phyloP scores from a whole-genome alignment of 768 basidiomycete species.

The Auriculariales sp. region DNA sequence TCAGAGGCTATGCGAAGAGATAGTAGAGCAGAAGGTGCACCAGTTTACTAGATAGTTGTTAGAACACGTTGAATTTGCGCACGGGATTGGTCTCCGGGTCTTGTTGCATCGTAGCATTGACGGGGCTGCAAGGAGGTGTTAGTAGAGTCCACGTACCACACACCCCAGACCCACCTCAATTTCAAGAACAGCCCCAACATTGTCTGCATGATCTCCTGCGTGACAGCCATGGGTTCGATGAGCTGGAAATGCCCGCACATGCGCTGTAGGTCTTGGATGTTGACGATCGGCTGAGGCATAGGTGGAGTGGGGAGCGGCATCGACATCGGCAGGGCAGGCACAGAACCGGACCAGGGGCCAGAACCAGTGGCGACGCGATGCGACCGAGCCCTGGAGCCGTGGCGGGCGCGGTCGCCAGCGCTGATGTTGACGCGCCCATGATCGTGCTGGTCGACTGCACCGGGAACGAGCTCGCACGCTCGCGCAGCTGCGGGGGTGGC shows the following conservation, averaged over 20 bases:
- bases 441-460: no score
- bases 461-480: slow-evolving; percentile 5
- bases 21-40: slow-evolving; percentile 24
- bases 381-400: neutral
- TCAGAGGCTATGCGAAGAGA: slow-evolving; percentile 1
- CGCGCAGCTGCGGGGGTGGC: neutral
- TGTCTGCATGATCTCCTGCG: slow-evolving; percentile 72
- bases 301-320: neutral
- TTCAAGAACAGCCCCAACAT: slow-evolving; percentile 54
- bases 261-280: slow-evolving; percentile 48
- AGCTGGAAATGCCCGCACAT: slow-evolving; percentile 42
- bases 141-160: no score
- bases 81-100: slow-evolving; percentile 55
- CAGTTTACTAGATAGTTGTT: slow-evolving; percentile 78
- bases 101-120: slow-evolving; percentile 61
- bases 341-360: neutral
- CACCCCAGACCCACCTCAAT: no score
- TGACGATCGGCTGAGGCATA: slow-evolving; percentile 32
- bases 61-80: slow-evolving; percentile 54
- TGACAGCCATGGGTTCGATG: slow-evolving; percentile 52
- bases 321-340: no score
- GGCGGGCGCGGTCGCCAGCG: slow-evolving; percentile 1
- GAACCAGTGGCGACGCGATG: neutral
- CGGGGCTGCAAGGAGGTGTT: slow-evolving; percentile 69
- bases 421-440: no score